Conservation (phyloP, 2,329 filamentous ascomycete species). For the Thielaviopsis musarum region DNA sequence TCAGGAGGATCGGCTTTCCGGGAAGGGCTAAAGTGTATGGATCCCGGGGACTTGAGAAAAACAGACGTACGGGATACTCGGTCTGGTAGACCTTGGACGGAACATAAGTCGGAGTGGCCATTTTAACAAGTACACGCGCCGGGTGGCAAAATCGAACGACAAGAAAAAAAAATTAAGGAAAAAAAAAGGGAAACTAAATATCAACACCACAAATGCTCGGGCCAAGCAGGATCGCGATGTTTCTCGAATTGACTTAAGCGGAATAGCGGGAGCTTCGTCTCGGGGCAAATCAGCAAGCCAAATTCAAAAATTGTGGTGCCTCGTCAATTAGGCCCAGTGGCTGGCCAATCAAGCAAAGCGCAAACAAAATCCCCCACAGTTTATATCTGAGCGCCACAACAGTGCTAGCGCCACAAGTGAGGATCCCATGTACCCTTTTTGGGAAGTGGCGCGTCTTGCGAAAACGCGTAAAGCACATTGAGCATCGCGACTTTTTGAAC, state of each 20-base stretch:
- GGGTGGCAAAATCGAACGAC: neutral
- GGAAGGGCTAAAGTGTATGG: conserved; percentile 3
- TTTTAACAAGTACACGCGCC: neutral
- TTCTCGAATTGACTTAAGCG: neutral
- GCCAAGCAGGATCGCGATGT: neutral
- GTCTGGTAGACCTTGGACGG: conserved; percentile 59
- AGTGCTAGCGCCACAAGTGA: neutral
- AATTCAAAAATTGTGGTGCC: neutral
- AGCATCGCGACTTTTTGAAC: neutral
- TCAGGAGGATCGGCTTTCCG: neutral
- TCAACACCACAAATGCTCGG: neutral
- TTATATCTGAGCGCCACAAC: neutral
- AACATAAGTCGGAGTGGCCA: conserved; percentile 10
- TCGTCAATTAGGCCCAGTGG: neutral
- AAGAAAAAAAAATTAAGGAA: neutral
- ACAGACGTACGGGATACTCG: conserved; percentile 63
- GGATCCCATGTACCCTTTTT: conserved; percentile 4
- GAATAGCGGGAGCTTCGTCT: too few species aligned
- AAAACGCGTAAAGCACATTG: conserved; percentile 1
- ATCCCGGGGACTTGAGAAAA: conserved; percentile 13
- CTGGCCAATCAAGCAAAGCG: neutral
- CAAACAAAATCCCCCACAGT: neutral
- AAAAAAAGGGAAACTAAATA: neutral
- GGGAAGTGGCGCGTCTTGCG: neutral
- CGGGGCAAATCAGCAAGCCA: neutral